Evolutionary conservation across 2,329 filamentous ascomycete genomes (phyloP).

Genomic region (Aspergillus sp.): DNA sequence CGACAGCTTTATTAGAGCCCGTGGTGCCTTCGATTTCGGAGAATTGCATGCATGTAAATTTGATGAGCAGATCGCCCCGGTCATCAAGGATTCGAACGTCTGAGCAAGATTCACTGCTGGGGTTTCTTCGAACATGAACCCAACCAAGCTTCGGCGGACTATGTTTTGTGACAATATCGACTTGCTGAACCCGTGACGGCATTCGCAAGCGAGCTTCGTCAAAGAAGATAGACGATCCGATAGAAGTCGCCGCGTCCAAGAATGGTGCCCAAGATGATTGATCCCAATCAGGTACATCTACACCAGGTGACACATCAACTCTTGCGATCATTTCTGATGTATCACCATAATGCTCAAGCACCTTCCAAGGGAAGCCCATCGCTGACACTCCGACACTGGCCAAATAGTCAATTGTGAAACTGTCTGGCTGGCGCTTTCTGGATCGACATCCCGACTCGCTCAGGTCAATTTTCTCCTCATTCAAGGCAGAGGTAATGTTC

Average conservation of each 20-base stretch:
- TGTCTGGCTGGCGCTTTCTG: constrained; percentile 18
- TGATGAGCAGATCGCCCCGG: constrained; percentile 25
- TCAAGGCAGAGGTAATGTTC: not conserved
- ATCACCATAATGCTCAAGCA: constrained; percentile 36
- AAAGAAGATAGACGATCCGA: constrained; percentile 38
- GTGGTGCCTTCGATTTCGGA: constrained; percentile 35
- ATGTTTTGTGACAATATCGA: constrained; percentile 17
- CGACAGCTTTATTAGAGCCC: constrained; percentile 14
- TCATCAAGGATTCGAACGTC: constrained; percentile 26
- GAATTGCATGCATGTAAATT: constrained; percentile 34
- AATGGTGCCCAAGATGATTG: constrained; percentile 34
- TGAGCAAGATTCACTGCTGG: constrained; percentile 11
- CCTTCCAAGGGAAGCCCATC: constrained; percentile 41
- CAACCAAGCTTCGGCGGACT: constrained; percentile 30
- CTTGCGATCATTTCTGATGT: constrained; percentile 37
- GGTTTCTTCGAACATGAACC: constrained; percentile 26
- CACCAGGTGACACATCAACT: constrained; percentile 31
- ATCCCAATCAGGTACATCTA: constrained; percentile 18
- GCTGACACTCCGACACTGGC: constrained; percentile 35
- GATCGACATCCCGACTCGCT: constrained; percentile 21
- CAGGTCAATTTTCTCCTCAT: constrained; percentile 6
- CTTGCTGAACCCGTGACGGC: constrained; percentile 23
- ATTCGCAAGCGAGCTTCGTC: constrained; percentile 34
- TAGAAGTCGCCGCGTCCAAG: constrained; percentile 40
- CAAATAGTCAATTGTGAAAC: constrained; percentile 37